Evolutionary conservation across 1,139 yeast species (phyloP), one percentile per base, ranked within the genome.

Genomic region (Debaryomyces udenii): DNA sequence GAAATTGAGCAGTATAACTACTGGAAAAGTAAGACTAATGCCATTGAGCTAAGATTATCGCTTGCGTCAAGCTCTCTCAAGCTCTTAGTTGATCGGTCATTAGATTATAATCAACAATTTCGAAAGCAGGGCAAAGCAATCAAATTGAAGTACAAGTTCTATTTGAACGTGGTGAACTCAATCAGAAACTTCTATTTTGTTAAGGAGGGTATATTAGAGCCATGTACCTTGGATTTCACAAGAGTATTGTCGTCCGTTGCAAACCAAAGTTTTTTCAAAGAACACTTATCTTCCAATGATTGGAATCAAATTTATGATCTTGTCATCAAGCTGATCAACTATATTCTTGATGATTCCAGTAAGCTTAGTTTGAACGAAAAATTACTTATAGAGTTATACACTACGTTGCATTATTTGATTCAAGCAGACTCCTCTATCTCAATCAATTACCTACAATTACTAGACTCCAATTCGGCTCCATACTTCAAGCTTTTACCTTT

Each of bases 41-140:
- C 72, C 2, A 62, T 64, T 6, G 77, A 72, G 37, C 49, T 59
- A 7, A 58, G 86, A 33, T 54, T 81, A 14, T 56, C 70, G 2
- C 59, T 61, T 17, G 73, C 75, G 0, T 66, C 81, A 0, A 65
- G 64, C 28, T 53, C 67, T 4, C 48, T 79, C 4, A 55, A 69
- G 37, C 54, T 59, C 13, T 35, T 78, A 2, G 49, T 72, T 2
- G 59, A 59, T 16, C 62, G 53, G 29, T 48, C 56, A 3, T 39
- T 58, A 11, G 46, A 45, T n/a, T 54, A 51, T 27, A 17, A 45
- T 13, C 38, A 42, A n/a, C 24, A 27, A 11, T 22, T 30, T 9
- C 24, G 26, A n/a, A 20, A 23, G 15, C 17, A 20, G 9, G 27
- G 31, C 11, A 31, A 20, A 16, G 32, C 39, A 10, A 37, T 59